These are phyloP conservation scores for Clonostachys sp. DNA, from an alignment of 2,329 filamentous ascomycete species.

Conservation along the genomic window DNA sequence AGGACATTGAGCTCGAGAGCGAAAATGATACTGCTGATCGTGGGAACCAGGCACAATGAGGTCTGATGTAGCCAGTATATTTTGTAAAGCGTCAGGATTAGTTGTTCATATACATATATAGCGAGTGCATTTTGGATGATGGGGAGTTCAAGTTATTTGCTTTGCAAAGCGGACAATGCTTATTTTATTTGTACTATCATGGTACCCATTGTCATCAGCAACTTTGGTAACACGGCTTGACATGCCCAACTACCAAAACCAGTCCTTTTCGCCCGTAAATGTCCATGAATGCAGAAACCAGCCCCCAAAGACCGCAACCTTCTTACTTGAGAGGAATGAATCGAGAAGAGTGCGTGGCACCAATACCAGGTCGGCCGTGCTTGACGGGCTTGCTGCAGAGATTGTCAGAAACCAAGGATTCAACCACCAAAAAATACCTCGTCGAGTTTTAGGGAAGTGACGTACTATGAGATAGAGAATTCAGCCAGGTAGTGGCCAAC, in stretches of 20 bases:
- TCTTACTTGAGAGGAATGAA: slow-evolving; percentile 99
- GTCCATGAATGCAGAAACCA: slow-evolving; percentile 55
- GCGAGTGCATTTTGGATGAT: too few species aligned
- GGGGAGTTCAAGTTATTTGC: too few species aligned
- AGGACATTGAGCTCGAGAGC: neutral
- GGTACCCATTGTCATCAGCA: slow-evolving; percentile 37
- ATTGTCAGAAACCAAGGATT: slow-evolving; percentile 39
- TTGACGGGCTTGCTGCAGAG: slow-evolving; percentile 90
- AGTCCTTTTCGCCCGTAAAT: slow-evolving; percentile 52
- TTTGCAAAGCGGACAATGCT: slow-evolving; percentile 9
- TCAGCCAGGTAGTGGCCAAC: slow-evolving; percentile 99
- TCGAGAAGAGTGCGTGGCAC: slow-evolving; percentile 99
- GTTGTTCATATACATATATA: too few species aligned
- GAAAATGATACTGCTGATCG: too few species aligned
- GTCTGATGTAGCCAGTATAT: too few species aligned
- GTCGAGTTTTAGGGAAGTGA: slow-evolving; percentile 23
- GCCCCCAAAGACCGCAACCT: slow-evolving; percentile 40
- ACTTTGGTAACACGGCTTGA: slow-evolving; percentile 33
- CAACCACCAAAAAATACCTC: neutral
- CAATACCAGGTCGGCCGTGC: slow-evolving; percentile 99
- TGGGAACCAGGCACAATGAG: too few species aligned
- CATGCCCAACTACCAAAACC: slow-evolving; percentile 44
- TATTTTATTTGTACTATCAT: slow-evolving; percentile 34
- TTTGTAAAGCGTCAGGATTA: too few species aligned
- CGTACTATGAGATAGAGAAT: slow-evolving; percentile 99